Evolutionary conservation across 2,329 filamentous ascomycete genomes (phyloP), one percentile per base, ranked within the genome.

Genomic region (Trichoderma asperellum): DNA sequence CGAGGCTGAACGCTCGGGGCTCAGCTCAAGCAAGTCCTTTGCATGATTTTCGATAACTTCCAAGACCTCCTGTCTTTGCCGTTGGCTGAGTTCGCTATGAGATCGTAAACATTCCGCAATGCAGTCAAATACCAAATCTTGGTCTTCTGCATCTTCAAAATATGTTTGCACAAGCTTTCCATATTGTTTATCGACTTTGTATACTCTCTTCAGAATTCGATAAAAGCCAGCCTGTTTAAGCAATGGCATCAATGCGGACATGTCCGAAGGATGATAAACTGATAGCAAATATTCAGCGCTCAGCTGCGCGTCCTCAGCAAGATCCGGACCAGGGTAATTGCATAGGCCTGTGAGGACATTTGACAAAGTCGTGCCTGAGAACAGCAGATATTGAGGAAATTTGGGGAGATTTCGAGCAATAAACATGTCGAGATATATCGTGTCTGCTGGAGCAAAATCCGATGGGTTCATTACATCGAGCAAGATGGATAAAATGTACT

Each of bases 381-480:
- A 88, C 12, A 98, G 87, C 62, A 99, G 90, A 76, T 97, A 97
- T 77, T 98, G 95, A 0, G 94, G 94, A 76, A 97, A 99, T 78
- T 99, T 99, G 4, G 96, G 93, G 61, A 99, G 82, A 77, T 97
- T 99, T 68, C 96, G 89, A 21, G 96, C 95, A 77, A 99, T 92
- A 76, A 99, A 99, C 94, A 99, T 99, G 80, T 99, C 94, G 56
- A 99, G 87, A 79, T 97, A 99, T 68, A 99, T 92, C 14, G 92
- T 94, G 76, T 98, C 94, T 71, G 92, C 88, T 0, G 89, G 81
- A 0, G 89, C 87, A 79, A 97, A 98, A 58, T 92, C 88, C 4
- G 86, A 83, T 0, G 88, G 82, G 61, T 90, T 92, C 93, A 99
- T 97, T 34, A 97, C 91, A 77, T 97, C 94, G 12, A 97, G 85